Conservation (phyloP, 495 filamentous ascomycete genomes). For the Hypomontagnella submonticulosa region DNA sequence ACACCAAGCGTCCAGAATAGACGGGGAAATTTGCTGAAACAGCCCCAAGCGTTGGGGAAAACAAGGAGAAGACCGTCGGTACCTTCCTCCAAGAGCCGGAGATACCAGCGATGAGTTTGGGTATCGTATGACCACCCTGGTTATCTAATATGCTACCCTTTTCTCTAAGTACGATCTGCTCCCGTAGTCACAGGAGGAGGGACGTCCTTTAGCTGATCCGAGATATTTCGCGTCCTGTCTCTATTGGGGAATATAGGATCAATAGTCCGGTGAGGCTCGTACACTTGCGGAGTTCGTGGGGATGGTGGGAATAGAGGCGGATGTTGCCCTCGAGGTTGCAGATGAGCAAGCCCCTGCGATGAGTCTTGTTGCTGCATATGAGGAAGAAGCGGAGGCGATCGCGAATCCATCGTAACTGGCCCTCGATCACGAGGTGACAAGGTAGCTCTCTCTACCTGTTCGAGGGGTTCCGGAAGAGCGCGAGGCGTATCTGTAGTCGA, state of each 20-base stretch:
- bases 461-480: slow-evolving; percentile 44
- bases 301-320: slow-evolving; percentile 43
- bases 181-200: slow-evolving; percentile 47
- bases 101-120: slow-evolving; percentile 19
- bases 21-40: slow-evolving; percentile 17
- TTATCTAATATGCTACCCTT: slow-evolving; percentile 31
- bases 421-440: slow-evolving; percentile 45
- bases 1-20: slow-evolving; percentile 18
- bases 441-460: slow-evolving; percentile 47
- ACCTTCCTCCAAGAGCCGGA: slow-evolving; percentile 28
- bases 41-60: slow-evolving; percentile 14
- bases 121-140: slow-evolving; percentile 24
- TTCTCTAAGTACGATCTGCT: slow-evolving; percentile 44
- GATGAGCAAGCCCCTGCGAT: slow-evolving; percentile 33
- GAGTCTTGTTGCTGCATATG: slow-evolving; percentile 43
- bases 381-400: slow-evolving; percentile 43
- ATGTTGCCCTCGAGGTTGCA: slow-evolving; percentile 46
- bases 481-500: slow-evolving; percentile 47
- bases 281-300: slow-evolving; percentile 37
- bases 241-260: slow-evolving; percentile 49
- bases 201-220: slow-evolving; percentile 40
- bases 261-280: slow-evolving; percentile 41
- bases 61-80: slow-evolving; percentile 18
- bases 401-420: slow-evolving; percentile 35
- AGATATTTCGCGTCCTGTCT: slow-evolving; percentile 46